Evolutionary conservation across 2,329 filamentous ascomycete genomes (phyloP), one percentile per base, ranked within the genome.

Genomic region (Sordariomycetes sp.): DNA sequence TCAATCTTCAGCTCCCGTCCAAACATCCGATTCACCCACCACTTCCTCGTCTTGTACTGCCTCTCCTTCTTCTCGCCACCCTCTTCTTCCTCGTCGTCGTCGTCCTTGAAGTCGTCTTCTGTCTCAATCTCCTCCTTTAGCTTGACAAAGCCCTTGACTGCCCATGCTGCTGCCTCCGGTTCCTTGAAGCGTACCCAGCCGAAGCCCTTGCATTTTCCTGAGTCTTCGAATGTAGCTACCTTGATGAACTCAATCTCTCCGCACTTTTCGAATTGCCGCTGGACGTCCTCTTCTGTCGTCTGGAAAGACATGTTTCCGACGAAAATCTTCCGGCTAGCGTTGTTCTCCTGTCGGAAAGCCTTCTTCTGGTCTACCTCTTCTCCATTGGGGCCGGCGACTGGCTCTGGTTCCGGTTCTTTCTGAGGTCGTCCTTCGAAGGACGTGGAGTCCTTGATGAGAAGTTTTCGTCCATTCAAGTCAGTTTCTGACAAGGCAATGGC

Each of bases 151-250:
- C 90, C 90, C 53, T 79, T 80, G 43, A 94, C 86, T 1, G 62
- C 62, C 55, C 59, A 61, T 32, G 79, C 75, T 0, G 86, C 86
- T 1, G 82, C 74, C 37, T 84, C 78, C 9, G 88, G 53, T 33
- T 87, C 79, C 52, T 81, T 79, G 59, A 96, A 98, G 41, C 85
- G 85, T 40, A 98, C 78, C 88, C 92, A 98, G 6, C 82, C 92
- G 61, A 82, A 98, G 14, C 92, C 93, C 64, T 96, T 96, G 67
- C 92, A 98, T 64, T 96, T 98, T 28, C 92, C 92, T 15, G 82
- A 82, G 57, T 98, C 93, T 58, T 96, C 86, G 53, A 98, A 98
- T 1, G 88, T 94, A 3, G 92, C 92, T 45, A 96, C 68, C 61
- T 94, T 90, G 43, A 86, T 73, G 63, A 84, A 84, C 34, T 80